Base-by-base conservation (phyloP, 768 basidiomycete species). In the Ramaria sp. region DNA sequence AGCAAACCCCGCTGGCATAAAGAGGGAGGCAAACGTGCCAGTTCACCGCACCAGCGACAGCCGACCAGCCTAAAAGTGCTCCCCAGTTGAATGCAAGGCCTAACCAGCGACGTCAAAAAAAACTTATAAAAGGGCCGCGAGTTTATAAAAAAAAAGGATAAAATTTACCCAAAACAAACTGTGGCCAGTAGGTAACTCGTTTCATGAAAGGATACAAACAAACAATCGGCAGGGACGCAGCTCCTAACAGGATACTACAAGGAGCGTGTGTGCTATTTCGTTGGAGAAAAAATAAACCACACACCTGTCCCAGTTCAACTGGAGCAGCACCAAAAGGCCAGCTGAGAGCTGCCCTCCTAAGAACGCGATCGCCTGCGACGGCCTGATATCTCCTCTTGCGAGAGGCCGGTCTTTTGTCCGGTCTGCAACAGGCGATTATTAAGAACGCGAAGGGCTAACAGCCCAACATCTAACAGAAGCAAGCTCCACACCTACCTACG, bases 61-160 rank as follows among this genome's bases (percentile, higher is more conserved):
- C 94, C 3, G 96, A 94, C 88, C 94, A 97, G 22, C 96, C 96
- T 16, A 98, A 79, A 1, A 99, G 69, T 1, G 91, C 83, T 16
- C 96, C 96, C 95, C 95, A 99, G 69, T 97, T 98, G 68, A 94
- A 99, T 0, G 94, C 83, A 44, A 98, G 75, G 9, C 94, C 93
- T 94, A n/a, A 6, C 5, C 18, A 6, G n/a, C 1, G 48, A 1
- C 24, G 1, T 32, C 48, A 50, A 38, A 38, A n/a, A n/a, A n/a
- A n/a, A n/a, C n/a, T n/a, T n/a, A n/a, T n/a, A n/a, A n/a, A n/a
- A n/a, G n/a, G n/a, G n/a, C n/a, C n/a, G n/a, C n/a, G n/a, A n/a
- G n/a, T n/a, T n/a, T n/a, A n/a, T n/a, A n/a, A 12, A 25, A 30
- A 32, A 44, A 13, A 12, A 1, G 52, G 10, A 3, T 5, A 30